phyloP scores from a whole-genome alignment of 2,329 filamentous ascomycete species.

The Dactylellina drechsleri region DNA sequence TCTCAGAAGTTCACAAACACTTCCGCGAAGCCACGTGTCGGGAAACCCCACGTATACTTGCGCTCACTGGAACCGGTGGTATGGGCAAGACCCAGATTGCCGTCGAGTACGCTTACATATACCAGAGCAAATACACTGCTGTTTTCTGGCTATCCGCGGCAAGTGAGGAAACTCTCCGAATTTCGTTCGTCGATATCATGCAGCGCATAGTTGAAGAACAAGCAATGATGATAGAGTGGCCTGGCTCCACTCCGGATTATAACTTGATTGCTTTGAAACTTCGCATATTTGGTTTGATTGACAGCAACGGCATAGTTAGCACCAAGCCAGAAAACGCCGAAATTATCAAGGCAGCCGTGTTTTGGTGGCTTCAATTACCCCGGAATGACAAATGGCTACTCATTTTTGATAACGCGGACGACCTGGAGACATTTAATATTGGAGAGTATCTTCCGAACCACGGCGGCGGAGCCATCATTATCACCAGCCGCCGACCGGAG shows the following conservation, averaged over 20 bases:
- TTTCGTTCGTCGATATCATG: conserved; percentile 8
- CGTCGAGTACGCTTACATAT: conserved; percentile 14
- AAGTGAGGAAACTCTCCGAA: background rate
- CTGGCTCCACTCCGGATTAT: conserved; percentile 10
- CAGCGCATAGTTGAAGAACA: conserved; percentile 13
- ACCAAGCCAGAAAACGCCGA: background rate
- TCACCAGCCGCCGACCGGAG: conserved; percentile 23
- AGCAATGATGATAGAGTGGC: conserved; percentile 6
- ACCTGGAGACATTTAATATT: conserved; percentile 29
- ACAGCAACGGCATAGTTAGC: background rate
- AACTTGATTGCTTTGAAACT: conserved; percentile 3
- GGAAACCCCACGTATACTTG: background rate
- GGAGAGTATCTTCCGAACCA: conserved; percentile 21
- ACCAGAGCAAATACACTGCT: background rate
- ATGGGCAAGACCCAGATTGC: conserved; percentile 28
- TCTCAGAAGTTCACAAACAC: background rate
- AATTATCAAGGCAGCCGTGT: background rate
- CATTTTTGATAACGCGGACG: conserved; percentile 28
- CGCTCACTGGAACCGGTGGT: conserved; percentile 1
- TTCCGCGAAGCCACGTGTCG: background rate
- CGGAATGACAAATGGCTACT: conserved; percentile 10
- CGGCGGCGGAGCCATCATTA: conserved; percentile 11
- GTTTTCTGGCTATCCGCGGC: conserved; percentile 4
- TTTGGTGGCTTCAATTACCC: conserved; percentile 8
- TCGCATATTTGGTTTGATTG: conserved; percentile 13